phyloP scores from a whole-genome alignment of 768 basidiomycete species.

The Kwoniella sp. region DNA sequence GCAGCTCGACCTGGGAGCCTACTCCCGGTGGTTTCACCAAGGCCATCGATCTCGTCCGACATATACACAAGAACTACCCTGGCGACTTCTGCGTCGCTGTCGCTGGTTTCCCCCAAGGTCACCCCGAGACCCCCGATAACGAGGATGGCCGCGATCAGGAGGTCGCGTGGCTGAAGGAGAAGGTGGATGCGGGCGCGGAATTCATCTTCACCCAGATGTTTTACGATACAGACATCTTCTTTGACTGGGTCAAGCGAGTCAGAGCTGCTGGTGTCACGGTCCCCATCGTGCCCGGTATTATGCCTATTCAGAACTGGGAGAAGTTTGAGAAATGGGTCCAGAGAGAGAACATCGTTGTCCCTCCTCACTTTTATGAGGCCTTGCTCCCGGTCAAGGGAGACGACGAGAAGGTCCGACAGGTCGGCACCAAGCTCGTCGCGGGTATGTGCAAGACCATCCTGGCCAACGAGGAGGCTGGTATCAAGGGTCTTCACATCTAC shows the following conservation, averaged over 20 bases:
- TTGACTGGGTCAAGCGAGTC: slow-evolving; percentile 78
- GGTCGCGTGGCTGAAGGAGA: slow-evolving; percentile 80
- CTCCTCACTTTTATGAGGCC: slow-evolving; percentile 66
- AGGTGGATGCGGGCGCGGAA: slow-evolving; percentile 80
- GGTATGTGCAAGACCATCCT: slow-evolving; percentile 89
- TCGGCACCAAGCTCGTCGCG: slow-evolving; percentile 90
- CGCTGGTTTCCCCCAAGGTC: slow-evolving; percentile 84
- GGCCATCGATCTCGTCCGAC: slow-evolving; percentile 83
- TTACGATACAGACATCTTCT: slow-evolving; percentile 86
- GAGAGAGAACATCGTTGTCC: slow-evolving; percentile 58
- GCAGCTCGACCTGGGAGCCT: slow-evolving; percentile 86
- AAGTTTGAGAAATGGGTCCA: slow-evolving; percentile 70
- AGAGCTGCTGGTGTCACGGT: slow-evolving; percentile 80
- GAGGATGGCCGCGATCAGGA: slow-evolving; percentile 57
- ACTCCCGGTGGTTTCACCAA: slow-evolving; percentile 85
- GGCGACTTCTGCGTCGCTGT: slow-evolving; percentile 96
- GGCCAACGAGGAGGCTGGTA: slow-evolving; percentile 64
- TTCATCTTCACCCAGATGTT: slow-evolving; percentile 99
- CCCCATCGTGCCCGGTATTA: slow-evolving; percentile 89
- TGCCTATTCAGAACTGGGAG: slow-evolving; percentile 94
- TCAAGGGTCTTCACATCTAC: slow-evolving; percentile 89
- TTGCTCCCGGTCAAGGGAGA: slow-evolving; percentile 84
- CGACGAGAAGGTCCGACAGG: slow-evolving; percentile 84
- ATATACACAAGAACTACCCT: slow-evolving; percentile 74
- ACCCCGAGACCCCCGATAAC: slow-evolving; percentile 61